phyloP scores from a whole-genome alignment of 2,329 filamentous ascomycete genomes.

The Colletotrichum sp. region DNA sequence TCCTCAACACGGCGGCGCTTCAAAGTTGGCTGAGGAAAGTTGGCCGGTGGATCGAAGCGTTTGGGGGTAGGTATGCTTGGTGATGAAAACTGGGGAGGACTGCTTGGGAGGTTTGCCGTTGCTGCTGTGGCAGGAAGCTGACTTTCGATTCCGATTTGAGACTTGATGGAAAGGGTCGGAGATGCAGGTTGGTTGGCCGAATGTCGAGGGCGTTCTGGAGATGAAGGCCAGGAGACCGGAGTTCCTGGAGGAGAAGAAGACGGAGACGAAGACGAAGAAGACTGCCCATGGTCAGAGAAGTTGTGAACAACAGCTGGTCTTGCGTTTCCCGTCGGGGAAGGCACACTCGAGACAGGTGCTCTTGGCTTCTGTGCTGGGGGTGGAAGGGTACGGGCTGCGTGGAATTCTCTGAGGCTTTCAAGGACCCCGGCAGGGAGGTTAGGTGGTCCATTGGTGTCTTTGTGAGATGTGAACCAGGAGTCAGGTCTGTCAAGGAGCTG shows the following conservation, averaged over 20 bases:
- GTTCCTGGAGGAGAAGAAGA: background rate
- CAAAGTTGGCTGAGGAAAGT: background rate
- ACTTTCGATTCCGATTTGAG: background rate
- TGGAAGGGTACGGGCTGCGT: slow-evolving; percentile 12
- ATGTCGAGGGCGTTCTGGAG: slow-evolving; percentile 13
- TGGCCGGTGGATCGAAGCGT: background rate
- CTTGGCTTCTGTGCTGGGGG: slow-evolving; percentile 15
- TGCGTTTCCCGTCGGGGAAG: background rate
- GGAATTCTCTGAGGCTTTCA: slow-evolving; percentile 30
- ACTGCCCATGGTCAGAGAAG: background rate
- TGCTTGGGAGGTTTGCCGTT: slow-evolving; percentile 4
- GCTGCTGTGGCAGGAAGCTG: background rate
- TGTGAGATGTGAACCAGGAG: slow-evolving; percentile 39
- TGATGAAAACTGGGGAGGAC: background rate
- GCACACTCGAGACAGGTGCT: background rate
- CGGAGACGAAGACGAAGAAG: background rate
- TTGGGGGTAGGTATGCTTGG: background rate
- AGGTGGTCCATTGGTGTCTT: slow-evolving; percentile 25
- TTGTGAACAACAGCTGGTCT: background rate
- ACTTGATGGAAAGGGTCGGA: slow-evolving; percentile 7
- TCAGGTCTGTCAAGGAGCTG: slow-evolving; percentile 35
- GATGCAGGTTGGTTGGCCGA: background rate
- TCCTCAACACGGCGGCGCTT: background rate
- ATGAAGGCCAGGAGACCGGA: slow-evolving; percentile 25
- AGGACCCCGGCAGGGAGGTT: slow-evolving; percentile 42